Percentiles rank a stretch among this genome's conserved stretches.
phyloP scores from a whole-genome alignment of 129 eudicot genomes.

The Dittrichia graveolens region DNA sequence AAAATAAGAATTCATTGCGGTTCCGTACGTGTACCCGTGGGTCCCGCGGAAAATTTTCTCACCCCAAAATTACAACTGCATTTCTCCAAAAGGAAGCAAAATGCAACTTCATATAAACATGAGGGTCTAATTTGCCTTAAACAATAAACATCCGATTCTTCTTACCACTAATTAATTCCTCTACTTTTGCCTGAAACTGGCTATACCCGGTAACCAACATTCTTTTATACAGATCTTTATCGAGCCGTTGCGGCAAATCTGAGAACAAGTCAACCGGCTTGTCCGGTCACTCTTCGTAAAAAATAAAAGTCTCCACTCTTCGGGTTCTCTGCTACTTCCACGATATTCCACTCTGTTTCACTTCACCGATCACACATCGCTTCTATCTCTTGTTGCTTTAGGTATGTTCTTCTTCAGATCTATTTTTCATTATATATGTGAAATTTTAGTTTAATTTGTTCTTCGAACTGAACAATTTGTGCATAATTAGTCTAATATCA shows the following conservation, averaged over 20 bases:
- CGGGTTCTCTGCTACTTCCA: slow-evolving; percentile 22
- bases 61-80: no score
- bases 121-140: neutral
- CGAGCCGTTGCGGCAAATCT: slow-evolving; percentile 2
- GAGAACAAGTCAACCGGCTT: slow-evolving; percentile 33
- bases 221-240: slow-evolving; percentile 4
- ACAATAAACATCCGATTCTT: slow-evolving; percentile 25
- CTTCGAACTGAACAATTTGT: neutral
- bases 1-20: no score
- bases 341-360: slow-evolving; percentile 16
- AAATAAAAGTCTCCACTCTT: slow-evolving; percentile 26
- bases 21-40: no score
- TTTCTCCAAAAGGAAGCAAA: no score
- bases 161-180: slow-evolving; percentile 20
- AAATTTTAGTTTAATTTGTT: neutral
- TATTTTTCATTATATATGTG: slow-evolving; percentile 16
- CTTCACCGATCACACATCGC: slow-evolving; percentile 39
- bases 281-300: slow-evolving; percentile 34
- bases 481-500: neutral
- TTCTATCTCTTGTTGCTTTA: slow-evolving; percentile 25
- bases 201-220: slow-evolving; percentile 25
- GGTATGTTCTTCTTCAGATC: slow-evolving; percentile 34
- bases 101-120: slow-evolving; percentile 13
- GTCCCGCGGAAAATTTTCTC: no score
- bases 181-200: slow-evolving; percentile 39